A percentile compares a stretch with the other conserved stretches of the same genome.
These are phyloP conservation scores for Chaetoceros muelleri DNA, from an alignment of 108 stramenopile species.

Conservation along the genomic window DNA sequence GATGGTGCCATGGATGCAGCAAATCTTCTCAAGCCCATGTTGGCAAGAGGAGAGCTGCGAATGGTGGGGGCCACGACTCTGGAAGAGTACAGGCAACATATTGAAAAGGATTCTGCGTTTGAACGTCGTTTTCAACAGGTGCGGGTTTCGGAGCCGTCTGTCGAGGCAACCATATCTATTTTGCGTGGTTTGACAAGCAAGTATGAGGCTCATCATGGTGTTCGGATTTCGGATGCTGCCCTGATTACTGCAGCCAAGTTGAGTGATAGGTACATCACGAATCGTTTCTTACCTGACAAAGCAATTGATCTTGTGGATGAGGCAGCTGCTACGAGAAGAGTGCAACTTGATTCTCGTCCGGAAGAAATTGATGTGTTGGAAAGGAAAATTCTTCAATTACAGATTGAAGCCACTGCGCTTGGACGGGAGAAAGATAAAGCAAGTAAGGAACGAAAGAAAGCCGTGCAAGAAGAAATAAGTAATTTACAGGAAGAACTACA, in stretches of 20 bases:
- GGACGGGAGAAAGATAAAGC: slow-evolving; percentile 74
- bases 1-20: slow-evolving; percentile 97
- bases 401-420: slow-evolving; percentile 91
- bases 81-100: slow-evolving; percentile 89
- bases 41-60: slow-evolving; percentile 92
- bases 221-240: slow-evolving; percentile 84
- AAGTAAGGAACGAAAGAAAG: slow-evolving; percentile 54
- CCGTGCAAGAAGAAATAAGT: slow-evolving; percentile 49
- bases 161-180: slow-evolving; percentile 91
- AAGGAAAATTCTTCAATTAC: slow-evolving; percentile 78
- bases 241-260: slow-evolving; percentile 92
- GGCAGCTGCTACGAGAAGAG: slow-evolving; percentile 86
- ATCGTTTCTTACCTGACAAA: slow-evolving; percentile 91
- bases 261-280: slow-evolving; percentile 87
- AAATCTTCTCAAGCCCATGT: slow-evolving; percentile 94
- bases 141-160: slow-evolving; percentile 75
- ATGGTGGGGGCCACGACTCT: slow-evolving; percentile 97
- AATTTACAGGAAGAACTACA: slow-evolving; percentile 57
- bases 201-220: slow-evolving; percentile 93
- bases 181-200: slow-evolving; percentile 88
- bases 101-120: slow-evolving; percentile 95
- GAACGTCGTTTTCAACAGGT: slow-evolving; percentile 97
- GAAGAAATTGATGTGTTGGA: slow-evolving; percentile 85
- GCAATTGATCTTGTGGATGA: slow-evolving; percentile 96
- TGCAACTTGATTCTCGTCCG: slow-evolving; percentile 80